Conservation (phyloP, 1,284 basidiomycete species). For the Volvariella volvacea region DNA sequence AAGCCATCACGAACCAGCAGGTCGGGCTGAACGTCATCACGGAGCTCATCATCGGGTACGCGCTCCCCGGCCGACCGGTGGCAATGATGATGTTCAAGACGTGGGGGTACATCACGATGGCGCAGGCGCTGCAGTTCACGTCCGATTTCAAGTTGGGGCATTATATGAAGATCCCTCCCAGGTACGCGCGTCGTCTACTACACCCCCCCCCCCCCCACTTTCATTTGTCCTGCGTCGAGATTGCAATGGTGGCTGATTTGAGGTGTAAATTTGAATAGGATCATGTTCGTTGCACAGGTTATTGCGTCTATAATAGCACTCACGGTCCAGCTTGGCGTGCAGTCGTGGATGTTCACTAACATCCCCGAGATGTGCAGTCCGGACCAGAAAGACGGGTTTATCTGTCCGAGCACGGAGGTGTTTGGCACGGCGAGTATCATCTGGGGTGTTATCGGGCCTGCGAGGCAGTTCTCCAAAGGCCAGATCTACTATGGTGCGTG, state of each 20-base stretch:
- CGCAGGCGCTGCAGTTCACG: slow-evolving; percentile 46
- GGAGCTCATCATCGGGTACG: slow-evolving; percentile 47
- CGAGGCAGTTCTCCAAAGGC: slow-evolving; percentile 43
- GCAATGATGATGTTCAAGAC: slow-evolving; percentile 60
- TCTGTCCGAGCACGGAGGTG: slow-evolving; percentile 33
- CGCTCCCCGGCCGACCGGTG: slow-evolving; percentile 45
- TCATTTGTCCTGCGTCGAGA: too few relatives aligned
- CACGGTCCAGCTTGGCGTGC: slow-evolving; percentile 57
- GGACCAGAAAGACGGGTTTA: slow-evolving; percentile 39
- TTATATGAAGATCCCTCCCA: slow-evolving; percentile 63
- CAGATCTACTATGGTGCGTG: slow-evolving; percentile 36
- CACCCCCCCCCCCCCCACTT: too few relatives aligned
- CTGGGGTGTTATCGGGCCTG: slow-evolving; percentile 50
- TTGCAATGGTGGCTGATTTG: too few relatives aligned
- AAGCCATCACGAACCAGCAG: slow-evolving; percentile 60
- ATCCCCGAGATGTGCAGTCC: slow-evolving; percentile 46
- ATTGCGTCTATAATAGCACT: slow-evolving; percentile 58
- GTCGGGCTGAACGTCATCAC: slow-evolving; percentile 55
- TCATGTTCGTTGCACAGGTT: slow-evolving; percentile 58
- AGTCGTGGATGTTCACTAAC: slow-evolving; percentile 64
- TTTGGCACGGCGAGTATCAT: slow-evolving; percentile 42
- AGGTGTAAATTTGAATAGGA: slow-evolving; percentile 24
- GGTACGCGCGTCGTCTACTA: slow-evolving; percentile 17
- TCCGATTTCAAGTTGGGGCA: slow-evolving; percentile 68
- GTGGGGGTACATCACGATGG: slow-evolving; percentile 42